Conservation (phyloP, 2,329 filamentous ascomycete species). For the Raffaelea ambrosiae region DNA sequence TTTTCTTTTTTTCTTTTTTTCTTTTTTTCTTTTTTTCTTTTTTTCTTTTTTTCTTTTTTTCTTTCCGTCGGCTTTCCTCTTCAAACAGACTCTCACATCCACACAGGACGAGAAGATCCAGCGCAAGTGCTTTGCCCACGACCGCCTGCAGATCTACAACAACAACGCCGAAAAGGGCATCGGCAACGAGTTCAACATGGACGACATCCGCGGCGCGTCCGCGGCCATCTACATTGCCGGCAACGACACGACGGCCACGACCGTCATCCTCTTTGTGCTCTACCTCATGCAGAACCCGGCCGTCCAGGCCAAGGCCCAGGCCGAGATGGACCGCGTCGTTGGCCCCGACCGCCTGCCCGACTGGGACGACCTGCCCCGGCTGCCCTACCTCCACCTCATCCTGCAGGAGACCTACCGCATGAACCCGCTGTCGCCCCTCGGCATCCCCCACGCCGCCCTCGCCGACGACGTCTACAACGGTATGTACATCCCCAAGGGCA, state of each 20-base stretch:
- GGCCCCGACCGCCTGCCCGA: conserved; percentile 27
- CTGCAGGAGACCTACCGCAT: conserved; percentile 37
- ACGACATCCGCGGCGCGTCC: conserved; percentile 20
- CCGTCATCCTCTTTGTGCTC: conserved; percentile 25
- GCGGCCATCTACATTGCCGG: conserved; percentile 20
- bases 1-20: too few species aligned
- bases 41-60: too few species aligned
- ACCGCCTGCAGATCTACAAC: conserved; percentile 2
- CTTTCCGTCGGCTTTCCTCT: too few species aligned
- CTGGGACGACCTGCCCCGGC: conserved; percentile 23
- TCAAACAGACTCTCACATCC: too few species aligned
- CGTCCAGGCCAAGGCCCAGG: conserved; percentile 30
- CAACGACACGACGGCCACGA: conserved; percentile 20
- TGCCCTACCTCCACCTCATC: conserved; percentile 33
- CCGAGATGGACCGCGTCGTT: conserved; percentile 31
- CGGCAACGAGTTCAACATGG: conserved; percentile 13
- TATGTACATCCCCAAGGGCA: conserved; percentile 34
- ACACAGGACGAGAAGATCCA: not conserved
- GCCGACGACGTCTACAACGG: conserved; percentile 33
- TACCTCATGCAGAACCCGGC: conserved; percentile 31
- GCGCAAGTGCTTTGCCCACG: conserved; percentile 5
- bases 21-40: too few species aligned
- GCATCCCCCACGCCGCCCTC: conserved; percentile 30
- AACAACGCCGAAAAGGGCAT: conserved; percentile 1
- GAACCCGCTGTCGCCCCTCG: conserved; percentile 30